phyloP scores from a whole-genome alignment of 805 yeast species.

The Pichia rugopelliculosa region DNA sequence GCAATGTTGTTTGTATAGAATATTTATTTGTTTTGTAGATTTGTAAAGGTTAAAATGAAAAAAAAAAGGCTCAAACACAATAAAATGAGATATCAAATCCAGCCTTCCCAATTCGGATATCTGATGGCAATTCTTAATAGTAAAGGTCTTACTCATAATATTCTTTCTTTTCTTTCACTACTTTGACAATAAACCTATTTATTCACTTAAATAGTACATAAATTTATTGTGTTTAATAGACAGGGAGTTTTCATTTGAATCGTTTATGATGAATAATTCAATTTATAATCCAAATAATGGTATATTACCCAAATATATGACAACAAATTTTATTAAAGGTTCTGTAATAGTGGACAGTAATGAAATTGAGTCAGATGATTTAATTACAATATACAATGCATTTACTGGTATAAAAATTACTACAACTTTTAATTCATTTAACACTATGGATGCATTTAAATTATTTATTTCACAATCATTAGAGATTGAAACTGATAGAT shows the following conservation, averaged over 20 bases:
- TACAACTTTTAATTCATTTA: conserved; percentile 34
- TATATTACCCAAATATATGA: conserved; percentile 21
- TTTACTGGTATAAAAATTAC: conserved; percentile 35
- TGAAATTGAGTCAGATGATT: conserved; percentile 14
- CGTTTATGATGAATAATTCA: conserved; percentile 5
- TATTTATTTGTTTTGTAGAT: too few species aligned
- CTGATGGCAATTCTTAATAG: background rate
- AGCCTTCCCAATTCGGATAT: background rate
- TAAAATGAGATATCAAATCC: background rate
- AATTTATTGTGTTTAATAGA: too few species aligned
- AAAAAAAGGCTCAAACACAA: background rate
- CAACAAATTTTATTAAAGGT: conserved; percentile 13
- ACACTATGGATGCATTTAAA: conserved; percentile 36
- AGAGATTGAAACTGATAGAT: conserved; percentile 33
- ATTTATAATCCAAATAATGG: background rate
- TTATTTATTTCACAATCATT: conserved; percentile 35
- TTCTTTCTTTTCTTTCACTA: background rate
- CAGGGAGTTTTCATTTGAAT: background rate
- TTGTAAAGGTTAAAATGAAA: background rate
- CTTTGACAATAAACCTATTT: background rate
- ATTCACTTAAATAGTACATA: background rate
- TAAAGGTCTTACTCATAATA: background rate
- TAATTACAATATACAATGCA: conserved; percentile 32
- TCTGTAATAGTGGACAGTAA: conserved; percentile 1
- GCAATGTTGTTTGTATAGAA: background rate